Base-by-base conservation (phyloP, 257 asterid species). In the Solanum pimpinellifolium region DNA sequence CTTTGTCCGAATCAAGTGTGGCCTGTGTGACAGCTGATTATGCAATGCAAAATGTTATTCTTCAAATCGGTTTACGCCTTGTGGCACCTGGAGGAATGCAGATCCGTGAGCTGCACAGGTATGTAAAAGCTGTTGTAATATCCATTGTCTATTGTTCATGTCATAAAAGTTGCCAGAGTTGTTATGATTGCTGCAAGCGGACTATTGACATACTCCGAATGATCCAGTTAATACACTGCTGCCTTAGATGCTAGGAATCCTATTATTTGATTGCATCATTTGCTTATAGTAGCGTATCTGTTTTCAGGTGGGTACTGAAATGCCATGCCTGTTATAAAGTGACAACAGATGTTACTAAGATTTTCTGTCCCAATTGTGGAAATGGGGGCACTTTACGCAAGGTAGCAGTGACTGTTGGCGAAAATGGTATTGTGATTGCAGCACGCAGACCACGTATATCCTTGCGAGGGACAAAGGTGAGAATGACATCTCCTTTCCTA, bases 21-120 rank as follows among this genome's bases (percentile, higher is more conserved):
- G 99, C 99, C 86, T 97, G 99, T 66, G 86, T 96, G 87, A 97
- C 99, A 47, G 87, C 93, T 91, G 99, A 97, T 88, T 97, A 77
- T 91, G 99, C 99, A 41, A 96, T 97, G 99, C 99, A 97, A 92
- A 97, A 97, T 89, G 99, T 97, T 90, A 92, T 97, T 52, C 96
- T 97, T 85, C 99, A 96, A 94, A 94, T 97, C 93, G 99, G 98
- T 83, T 89, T 97, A 89, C 94, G 99, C 73, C 97, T 97, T 87
- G 90, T 97, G 86, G 99, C 99, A 25, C 99, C 99, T 83, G 99
- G 98, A 86, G 99, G 99, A 89, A 96, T 94, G 96, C 99, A 97
- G 92, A 97, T 97, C 77, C 99, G 97, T 42, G 98, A 97, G 94
- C 94, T 97, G 84, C 98, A 96, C 90, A 92, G 98, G 99, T 96